Evolutionary conservation across 768 basidiomycete genomes (phyloP), one percentile per base, ranked within the genome.

Genomic region (Lentinula edodes): DNA sequence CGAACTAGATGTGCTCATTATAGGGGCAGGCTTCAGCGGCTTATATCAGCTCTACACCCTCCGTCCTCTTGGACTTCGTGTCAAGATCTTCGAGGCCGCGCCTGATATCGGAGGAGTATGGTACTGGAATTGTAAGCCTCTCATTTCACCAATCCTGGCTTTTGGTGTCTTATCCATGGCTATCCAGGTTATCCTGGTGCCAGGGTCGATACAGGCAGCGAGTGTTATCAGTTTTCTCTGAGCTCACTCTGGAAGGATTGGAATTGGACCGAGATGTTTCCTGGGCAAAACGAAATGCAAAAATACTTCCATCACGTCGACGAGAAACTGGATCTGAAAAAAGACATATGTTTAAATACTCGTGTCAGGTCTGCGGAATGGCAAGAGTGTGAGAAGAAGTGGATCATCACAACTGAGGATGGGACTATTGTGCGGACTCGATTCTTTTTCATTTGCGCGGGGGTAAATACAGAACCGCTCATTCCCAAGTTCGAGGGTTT

Each of bases 1-100:
- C 7, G 59, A 60, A n/a, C 59, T 60, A 9, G 59, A 60, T 35
- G 59, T 60, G 34, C 50, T 60, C 38, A 50, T 60, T 4, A 23
- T 60, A 18, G 59, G 59, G 5, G 39, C 45, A 34, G 59, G 59
- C 3, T 60, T 60, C 41, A 41, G 50, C 23, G 59, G 59, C 20
- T 38, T 60, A 3, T 52, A 60, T 23, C 59, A 60, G 23, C 59
- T 60, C 5, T 35, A 60, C 23, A 41, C 34, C 12, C 48, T 60
- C n/a, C 64, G 64, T 34, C 58, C 62, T 28, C 39, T 58, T n/a
- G 64, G 64, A 13, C 58, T 62, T 34, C 43, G 38, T 18, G 60
- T 65, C 62, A 63, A 63, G 41, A 46, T 65, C 9, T 61, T 63
- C 60, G 66, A 65, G 43, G 64, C 66, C 1, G 64, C 61, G 1